Evolutionary conservation across 1,139 yeast genomes (phyloP).

Genomic region (Debaryomyces udenii): DNA sequence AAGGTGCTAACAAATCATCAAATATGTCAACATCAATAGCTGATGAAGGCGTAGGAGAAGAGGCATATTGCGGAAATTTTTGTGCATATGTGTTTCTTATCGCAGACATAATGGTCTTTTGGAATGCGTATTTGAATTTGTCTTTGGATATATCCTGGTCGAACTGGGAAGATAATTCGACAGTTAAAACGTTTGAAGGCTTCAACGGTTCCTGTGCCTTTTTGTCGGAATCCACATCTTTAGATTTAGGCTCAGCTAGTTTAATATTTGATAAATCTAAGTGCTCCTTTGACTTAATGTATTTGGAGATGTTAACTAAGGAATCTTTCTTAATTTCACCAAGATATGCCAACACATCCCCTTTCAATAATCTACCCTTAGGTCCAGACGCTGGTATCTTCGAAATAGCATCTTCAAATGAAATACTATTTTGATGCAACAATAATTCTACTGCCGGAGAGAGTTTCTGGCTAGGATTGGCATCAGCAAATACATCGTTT

Average conservation of each 20-base stretch:
- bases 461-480: slow-evolving; percentile 66
- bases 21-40: slow-evolving; percentile 50
- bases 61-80: slow-evolving; percentile 47
- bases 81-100: slow-evolving; percentile 42
- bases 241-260: slow-evolving; percentile 42
- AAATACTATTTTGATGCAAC: slow-evolving; percentile 61
- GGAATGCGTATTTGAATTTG: slow-evolving; percentile 35
- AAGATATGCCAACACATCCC: slow-evolving; percentile 84
- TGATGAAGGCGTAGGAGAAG: slow-evolving; percentile 43
- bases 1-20: slow-evolving; percentile 63
- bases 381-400: slow-evolving; percentile 88
- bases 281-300: slow-evolving; percentile 59
- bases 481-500: slow-evolving; percentile 35
- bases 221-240: slow-evolving; percentile 14
- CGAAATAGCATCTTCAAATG: slow-evolving; percentile 66
- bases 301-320: slow-evolving; percentile 55
- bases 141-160: slow-evolving; percentile 31
- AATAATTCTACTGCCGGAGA: slow-evolving; percentile 81
- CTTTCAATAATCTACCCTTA: slow-evolving; percentile 81
- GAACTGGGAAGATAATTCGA: slow-evolving; percentile 31
- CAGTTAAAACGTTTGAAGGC: slow-evolving; percentile 33
- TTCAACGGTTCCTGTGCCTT: slow-evolving; percentile 23
- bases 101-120: slow-evolving; percentile 34
- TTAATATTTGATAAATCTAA: slow-evolving; percentile 78
- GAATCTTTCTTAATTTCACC: slow-evolving; percentile 68